These are phyloP conservation scores for Antitrichia curtipendula DNA, from an alignment of 225 moss, liverwort and hornwort genomes.

Conservation along the genomic window DNA sequence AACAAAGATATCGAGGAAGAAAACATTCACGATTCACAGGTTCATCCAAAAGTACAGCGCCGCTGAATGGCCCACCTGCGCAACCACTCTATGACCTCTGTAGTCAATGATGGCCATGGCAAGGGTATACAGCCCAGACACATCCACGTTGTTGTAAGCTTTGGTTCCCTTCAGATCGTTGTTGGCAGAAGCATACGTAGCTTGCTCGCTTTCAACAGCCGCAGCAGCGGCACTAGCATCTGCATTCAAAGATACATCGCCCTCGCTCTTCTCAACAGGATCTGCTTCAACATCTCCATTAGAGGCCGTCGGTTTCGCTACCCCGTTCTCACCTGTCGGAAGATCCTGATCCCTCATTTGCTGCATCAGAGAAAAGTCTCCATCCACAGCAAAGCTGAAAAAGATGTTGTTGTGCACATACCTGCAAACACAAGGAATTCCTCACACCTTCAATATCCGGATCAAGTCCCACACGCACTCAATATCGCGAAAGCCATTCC, in stretches of 20 bases:
- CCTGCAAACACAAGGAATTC: constrained; percentile 29
- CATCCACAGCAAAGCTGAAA: constrained; percentile 99
- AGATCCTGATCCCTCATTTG: constrained; percentile 55
- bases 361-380: constrained; percentile 89
- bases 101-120: constrained; percentile 94
- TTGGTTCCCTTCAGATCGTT: constrained; percentile 95
- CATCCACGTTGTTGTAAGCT: constrained; percentile 86
- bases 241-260: constrained; percentile 7
- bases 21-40: neutral
- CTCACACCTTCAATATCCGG: neutral
- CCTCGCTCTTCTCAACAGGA: neutral
- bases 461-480: neutral
- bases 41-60: neutral
- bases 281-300: constrained; percentile 20
- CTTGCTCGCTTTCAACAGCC: constrained; percentile 89
- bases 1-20: neutral
- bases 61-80: constrained; percentile 47
- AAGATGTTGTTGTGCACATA: constrained; percentile 98
- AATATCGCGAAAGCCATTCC: neutral
- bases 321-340: constrained; percentile 16
- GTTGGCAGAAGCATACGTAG: constrained; percentile 90
- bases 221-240: constrained; percentile 32
- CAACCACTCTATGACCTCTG: constrained; percentile 87
- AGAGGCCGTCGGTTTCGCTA: neutral
- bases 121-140: constrained; percentile 67